Evolutionary conservation across 2,329 filamentous ascomycete genomes (phyloP).

Genomic region (Chaetomiaceae sp.): DNA sequence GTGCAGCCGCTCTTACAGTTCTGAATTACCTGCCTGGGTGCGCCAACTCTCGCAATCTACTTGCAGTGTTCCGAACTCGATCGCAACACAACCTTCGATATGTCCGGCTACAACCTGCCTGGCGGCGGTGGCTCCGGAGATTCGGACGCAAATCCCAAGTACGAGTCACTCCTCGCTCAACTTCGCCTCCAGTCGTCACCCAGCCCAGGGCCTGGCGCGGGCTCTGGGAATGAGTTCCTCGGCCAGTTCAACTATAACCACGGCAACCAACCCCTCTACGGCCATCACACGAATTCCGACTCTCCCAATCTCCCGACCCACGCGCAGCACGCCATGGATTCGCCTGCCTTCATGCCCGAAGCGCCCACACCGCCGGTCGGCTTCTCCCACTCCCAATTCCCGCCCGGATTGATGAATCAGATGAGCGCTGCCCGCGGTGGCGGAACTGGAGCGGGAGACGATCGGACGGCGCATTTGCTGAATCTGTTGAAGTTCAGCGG

Average conservation of each 20-base stretch:
- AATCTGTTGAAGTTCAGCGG: slow-evolving; percentile 59
- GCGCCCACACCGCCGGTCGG: slow-evolving; percentile 44
- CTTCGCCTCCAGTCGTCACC: slow-evolving; percentile 34
- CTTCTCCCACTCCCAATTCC: slow-evolving; percentile 39
- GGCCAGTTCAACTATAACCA: slow-evolving; percentile 27
- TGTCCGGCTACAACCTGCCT: slow-evolving; percentile 27
- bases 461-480: slow-evolving; percentile 53
- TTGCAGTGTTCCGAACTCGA: background rate
- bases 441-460: slow-evolving; percentile 30
- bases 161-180: slow-evolving; percentile 42
- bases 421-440: slow-evolving; percentile 43
- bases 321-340: slow-evolving; percentile 24
- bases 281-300: slow-evolving; percentile 23
- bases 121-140: slow-evolving; percentile 22
- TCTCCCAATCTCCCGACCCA: slow-evolving; percentile 24
- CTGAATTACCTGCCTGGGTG: background rate
- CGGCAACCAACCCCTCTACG: slow-evolving; percentile 27
- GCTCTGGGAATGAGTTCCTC: slow-evolving; percentile 21
- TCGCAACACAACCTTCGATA: slow-evolving; percentile 7
- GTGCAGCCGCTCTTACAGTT: too few species aligned
- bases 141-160: slow-evolving; percentile 32
- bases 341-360: slow-evolving; percentile 36
- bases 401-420: slow-evolving; percentile 42
- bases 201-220: slow-evolving; percentile 21
- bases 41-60: background rate